Base-by-base conservation (phyloP, 1,284 basidiomycete genomes). In the Rhodotorula sp. region DNA sequence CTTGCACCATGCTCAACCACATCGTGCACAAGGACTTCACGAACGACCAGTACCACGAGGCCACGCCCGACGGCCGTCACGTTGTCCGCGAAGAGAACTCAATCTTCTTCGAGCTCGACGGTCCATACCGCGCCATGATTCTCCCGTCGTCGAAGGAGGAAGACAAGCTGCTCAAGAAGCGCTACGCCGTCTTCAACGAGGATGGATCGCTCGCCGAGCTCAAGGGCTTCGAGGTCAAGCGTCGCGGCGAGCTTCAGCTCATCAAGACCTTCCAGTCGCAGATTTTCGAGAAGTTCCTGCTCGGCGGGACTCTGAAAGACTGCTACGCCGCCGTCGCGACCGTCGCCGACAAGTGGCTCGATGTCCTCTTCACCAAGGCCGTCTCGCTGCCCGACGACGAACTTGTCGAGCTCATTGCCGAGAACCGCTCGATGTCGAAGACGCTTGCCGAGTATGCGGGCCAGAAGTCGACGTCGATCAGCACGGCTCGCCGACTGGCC, bases 191-290 rank as follows among this genome's bases (percentile, higher is more conserved):
- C n/a, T 99, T 99, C 84, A 95, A 99, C 78, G 91, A 94, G 74
- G 95, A 99, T 78, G 96, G 96, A 2, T 91, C 91, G 22, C 85
- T 99, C 4, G 96, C 96, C 3, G 96, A 99, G 80, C 83, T 99
- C 76, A 99, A 99, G 79, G 96, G 96, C 0, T 99, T 99, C 82
- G 96, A 99, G 79, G 94, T 99, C 74, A 99, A 99, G 82, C 90
- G 96, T 68, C 87, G 96, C 63, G 96, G 96, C 56, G 96, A 99
- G 81, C 84, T 99, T 63, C 96, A 99, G 79, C 88, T 99, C 78
- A 96, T 99, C 89, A 99, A 99, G 83, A 96, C 95, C 76, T 99
- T 99, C 86, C 96, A 99, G 80, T 93, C 92, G 10, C 92, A 96
- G 78, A 93, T 99, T 78, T 99, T 99, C 80, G 94, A 96, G 82